A percentile compares a stretch with the other conserved stretches of the same genome.
phyloP scores from a whole-genome alignment of 306 rosid genomes.

The Arachis hypogaea region DNA sequence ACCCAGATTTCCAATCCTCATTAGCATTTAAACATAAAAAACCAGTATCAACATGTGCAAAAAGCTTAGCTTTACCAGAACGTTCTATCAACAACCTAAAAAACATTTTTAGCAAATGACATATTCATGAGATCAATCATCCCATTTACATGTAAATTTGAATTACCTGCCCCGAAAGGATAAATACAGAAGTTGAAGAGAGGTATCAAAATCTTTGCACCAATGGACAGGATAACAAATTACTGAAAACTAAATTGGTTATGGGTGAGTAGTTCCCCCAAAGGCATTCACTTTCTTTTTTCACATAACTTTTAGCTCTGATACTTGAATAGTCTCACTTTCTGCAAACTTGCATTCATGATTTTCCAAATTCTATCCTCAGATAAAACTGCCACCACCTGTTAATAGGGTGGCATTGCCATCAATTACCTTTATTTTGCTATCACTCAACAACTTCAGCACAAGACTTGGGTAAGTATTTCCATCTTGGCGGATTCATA shows the following conservation, averaged over 20 bases:
- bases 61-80: neutral
- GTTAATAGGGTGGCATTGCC: neutral
- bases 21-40: neutral
- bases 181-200: constrained; percentile 22
- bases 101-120: neutral
- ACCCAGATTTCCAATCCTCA: constrained; percentile 32
- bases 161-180: constrained; percentile 1
- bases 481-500: constrained; percentile 1
- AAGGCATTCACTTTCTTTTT: constrained; percentile 13
- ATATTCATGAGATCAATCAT: neutral
- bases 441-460: constrained; percentile 23
- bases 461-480: neutral
- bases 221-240: constrained; percentile 9
- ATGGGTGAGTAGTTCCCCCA: neutral
- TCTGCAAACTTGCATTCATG: constrained; percentile 25
- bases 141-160: neutral
- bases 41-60: too few species aligned
- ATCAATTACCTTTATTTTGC: constrained; percentile 6
- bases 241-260: constrained; percentile 24
- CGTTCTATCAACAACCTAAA: constrained; percentile 28
- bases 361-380: constrained; percentile 17
- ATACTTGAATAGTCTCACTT: constrained; percentile 14
- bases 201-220: constrained; percentile 8
- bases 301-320: constrained; percentile 11
- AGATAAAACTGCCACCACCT: constrained; percentile 4